Conservation (phyloP, 805 yeast species). For the Tetrapisispora iriomotensis region DNA sequence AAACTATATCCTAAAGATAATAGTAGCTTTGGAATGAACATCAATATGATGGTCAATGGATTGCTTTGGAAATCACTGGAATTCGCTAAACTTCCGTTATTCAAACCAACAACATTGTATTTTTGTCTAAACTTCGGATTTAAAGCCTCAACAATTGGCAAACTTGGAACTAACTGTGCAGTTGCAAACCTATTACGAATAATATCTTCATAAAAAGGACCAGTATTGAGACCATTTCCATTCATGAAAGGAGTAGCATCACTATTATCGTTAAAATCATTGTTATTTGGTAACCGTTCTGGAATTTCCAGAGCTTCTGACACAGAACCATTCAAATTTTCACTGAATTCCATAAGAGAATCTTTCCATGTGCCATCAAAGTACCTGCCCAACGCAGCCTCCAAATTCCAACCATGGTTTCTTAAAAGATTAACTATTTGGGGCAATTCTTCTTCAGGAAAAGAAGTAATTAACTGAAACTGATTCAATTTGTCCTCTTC, state of each 20-base stretch:
- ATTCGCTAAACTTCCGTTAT: background rate
- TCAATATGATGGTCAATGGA: conserved; percentile 41
- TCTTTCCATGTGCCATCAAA: conserved; percentile 45
- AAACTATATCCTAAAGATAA: conserved; percentile 15
- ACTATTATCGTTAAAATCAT: too few species aligned
- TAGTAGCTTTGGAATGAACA: conserved; percentile 46
- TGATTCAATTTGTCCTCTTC: conserved; percentile 38
- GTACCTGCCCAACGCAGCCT: conserved; percentile 49
- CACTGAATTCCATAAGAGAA: background rate
- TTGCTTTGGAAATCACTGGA: conserved; percentile 7
- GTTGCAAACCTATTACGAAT: conserved; percentile 5
- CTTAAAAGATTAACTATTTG: conserved; percentile 39
- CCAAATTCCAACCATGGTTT: conserved; percentile 51
- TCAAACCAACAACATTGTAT: conserved; percentile 20
- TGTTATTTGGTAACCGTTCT: conserved; percentile 1
- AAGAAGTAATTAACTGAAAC: conserved; percentile 43
- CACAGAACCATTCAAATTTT: background rate
- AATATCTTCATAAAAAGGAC: conserved; percentile 1
- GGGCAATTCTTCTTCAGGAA: conserved; percentile 38
- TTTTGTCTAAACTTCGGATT: conserved; percentile 22
- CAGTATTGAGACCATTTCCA: background rate
- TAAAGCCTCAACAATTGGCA: conserved; percentile 29
- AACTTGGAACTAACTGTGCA: conserved; percentile 16
- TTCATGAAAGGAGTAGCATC: background rate
- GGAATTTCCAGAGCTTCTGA: conserved; percentile 5